Percentiles rank a stretch among this genome's conserved stretches.
Conservation (phyloP, 306 rosid species). For the Crotalaria pallida region DNA sequence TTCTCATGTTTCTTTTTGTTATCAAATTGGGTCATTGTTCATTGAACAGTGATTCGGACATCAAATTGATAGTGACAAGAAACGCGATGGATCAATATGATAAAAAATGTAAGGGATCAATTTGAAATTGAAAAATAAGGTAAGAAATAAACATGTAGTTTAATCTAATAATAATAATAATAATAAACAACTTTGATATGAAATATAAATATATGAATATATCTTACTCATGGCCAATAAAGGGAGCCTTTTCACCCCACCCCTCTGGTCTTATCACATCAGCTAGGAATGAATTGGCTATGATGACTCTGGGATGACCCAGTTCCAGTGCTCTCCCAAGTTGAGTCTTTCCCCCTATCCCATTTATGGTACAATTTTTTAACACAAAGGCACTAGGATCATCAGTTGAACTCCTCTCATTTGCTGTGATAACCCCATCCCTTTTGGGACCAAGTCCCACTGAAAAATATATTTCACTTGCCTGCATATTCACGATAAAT, state of each 20-base stretch:
- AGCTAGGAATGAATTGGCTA: conserved; percentile 20
- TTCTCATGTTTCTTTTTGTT: too few relatives aligned
- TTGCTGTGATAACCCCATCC: conserved; percentile 35
- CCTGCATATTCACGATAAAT: neutral
- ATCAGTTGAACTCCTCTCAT: neutral
- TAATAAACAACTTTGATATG: neutral
- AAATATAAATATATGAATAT: neutral
- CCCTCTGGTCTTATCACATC: conserved; percentile 24
- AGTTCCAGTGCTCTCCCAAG: conserved; percentile 36
- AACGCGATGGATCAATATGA: too few relatives aligned
- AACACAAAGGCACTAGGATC: conserved; percentile 39
- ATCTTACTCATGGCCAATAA: conserved; percentile 24
- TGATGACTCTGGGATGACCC: conserved; percentile 35
- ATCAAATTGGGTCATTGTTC: too few relatives aligned
- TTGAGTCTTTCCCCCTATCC: conserved; percentile 17
- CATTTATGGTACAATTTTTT: conserved; percentile 20
- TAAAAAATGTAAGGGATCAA: too few relatives aligned
- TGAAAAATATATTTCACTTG: conserved; percentile 10
- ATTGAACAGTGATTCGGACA: too few relatives aligned
- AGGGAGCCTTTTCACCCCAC: conserved; percentile 11
- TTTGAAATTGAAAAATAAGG: too few relatives aligned
- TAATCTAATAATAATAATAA: neutral
- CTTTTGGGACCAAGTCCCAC: neutral
- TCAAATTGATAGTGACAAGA: too few relatives aligned
- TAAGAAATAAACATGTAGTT: too few relatives aligned